Base-by-base conservation (phyloP, 805 yeast species). In the Yamadazyma akitaensis region DNA sequence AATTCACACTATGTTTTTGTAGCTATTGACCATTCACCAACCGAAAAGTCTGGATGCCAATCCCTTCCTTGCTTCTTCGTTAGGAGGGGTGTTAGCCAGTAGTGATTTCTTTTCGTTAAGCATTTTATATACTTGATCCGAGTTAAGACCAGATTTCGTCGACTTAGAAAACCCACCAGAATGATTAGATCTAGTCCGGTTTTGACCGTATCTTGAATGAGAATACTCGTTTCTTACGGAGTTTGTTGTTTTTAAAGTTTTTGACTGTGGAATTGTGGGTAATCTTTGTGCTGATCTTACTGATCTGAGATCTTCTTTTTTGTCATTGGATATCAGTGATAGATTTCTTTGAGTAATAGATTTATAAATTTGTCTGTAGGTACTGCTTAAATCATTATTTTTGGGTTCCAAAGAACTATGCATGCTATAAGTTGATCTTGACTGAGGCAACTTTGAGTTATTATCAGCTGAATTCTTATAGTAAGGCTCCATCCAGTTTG, bases 401-500 rank as follows among this genome's bases (percentile, higher is more conserved):
- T 37, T 37, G 25, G 26, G 19, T 16, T 47, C 49, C 26, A 44
- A 42, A 24, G 49, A 42, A 43, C 59, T 54, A 31, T 53, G 46
- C 34, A 65, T 49, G 45, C 63, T 60, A 42, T 60, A 57, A 21
- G 49, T 54, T 13, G 67, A 62, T 49, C 63, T 50, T 10, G 65
- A 52, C 32, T 49, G 18, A 11, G 48, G 49, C 12, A 43, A 12
- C 2, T 59, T 48, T 18, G n/a, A 24, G 12, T 21, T 16, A 8
- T 17, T 19, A 19, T 47, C 45, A 25, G 28, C 12, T 13, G 39
- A 11, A 12, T 28, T 28, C 12, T 25, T 40, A 11, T 37, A 34
- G 35, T 42, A 49, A 2, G 80, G 75, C 44, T 77, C 81, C 81
- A 77, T 76, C 82, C 82, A 78, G 46, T 70, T 73, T 16, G 73